Percentiles rank a stretch among this genome's conserved stretches.
Evolutionary conservation across 2,329 filamentous ascomycete species (phyloP).

Genomic region (Penicillium griseofulvum): DNA sequence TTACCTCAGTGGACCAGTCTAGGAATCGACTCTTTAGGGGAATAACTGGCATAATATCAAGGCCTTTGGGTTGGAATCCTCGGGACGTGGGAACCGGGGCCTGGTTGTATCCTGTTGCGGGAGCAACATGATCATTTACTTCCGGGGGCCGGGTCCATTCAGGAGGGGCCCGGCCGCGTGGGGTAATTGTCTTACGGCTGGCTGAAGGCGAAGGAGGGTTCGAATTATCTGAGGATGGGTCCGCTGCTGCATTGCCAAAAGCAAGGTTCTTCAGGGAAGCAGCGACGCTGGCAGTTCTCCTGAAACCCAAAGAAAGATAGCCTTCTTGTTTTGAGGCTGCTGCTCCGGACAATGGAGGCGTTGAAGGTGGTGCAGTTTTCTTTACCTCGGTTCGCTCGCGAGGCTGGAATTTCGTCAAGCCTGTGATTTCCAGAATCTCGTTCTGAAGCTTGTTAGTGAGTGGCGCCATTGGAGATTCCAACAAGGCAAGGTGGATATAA

Average conservation of each 20-base stretch:
- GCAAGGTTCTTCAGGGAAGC: conserved; percentile 63
- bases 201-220: conserved; percentile 31
- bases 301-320: conserved; percentile 60
- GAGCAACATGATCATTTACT: conserved; percentile 66
- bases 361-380: conserved; percentile 42
- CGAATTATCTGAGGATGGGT: conserved; percentile 29
- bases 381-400: conserved; percentile 35
- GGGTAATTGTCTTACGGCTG: conserved; percentile 41
- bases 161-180: conserved; percentile 52
- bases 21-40: conserved; percentile 82
- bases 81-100: conserved; percentile 78
- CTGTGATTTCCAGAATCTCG: conserved; percentile 51
- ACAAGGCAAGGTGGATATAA: conserved; percentile 72
- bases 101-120: conserved; percentile 69
- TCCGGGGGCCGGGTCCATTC: conserved; percentile 68
- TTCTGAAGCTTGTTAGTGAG: conserved; percentile 71
- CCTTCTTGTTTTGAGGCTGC: conserved; percentile 56
- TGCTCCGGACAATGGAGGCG: conserved; percentile 46
- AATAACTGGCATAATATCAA: conserved; percentile 60
- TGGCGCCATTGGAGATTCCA: conserved; percentile 72
- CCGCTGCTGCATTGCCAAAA: conserved; percentile 47
- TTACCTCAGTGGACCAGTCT: conserved; percentile 85
- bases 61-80: conserved; percentile 64
- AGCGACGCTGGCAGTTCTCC: conserved; percentile 63
- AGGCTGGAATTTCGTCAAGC: conserved; percentile 39